These are phyloP conservation scores for Colletotrichum graminicola DNA, from an alignment of 2,329 filamentous ascomycete genomes.

Conservation along the genomic window DNA sequence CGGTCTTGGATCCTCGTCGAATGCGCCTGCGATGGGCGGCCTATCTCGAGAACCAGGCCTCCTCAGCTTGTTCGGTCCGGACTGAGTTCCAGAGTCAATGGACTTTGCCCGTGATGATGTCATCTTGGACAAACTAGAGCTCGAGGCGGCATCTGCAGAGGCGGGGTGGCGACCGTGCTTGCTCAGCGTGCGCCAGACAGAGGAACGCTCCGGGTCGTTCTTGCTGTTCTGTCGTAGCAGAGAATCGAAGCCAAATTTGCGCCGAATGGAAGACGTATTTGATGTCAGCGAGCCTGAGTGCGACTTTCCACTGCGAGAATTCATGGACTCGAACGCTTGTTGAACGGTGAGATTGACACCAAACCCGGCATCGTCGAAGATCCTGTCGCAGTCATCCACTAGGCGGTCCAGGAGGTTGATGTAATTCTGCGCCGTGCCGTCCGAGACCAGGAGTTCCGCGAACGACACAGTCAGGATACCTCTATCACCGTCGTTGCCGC, in stretches of 20 bases:
- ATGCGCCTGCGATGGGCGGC: slow-evolving; percentile 71
- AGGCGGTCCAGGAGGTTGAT: slow-evolving; percentile 90
- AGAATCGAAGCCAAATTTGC: slow-evolving; percentile 84
- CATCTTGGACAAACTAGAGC: slow-evolving; percentile 74
- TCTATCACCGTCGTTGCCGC: slow-evolving; percentile 89
- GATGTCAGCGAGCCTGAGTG: slow-evolving; percentile 83
- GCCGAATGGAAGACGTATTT: slow-evolving; percentile 86
- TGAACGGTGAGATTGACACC: slow-evolving; percentile 47
- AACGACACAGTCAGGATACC: slow-evolving; percentile 91
- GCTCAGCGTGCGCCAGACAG: slow-evolving; percentile 89
- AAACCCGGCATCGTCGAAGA: slow-evolving; percentile 77
- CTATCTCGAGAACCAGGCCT: slow-evolving; percentile 70
- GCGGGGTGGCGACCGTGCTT: slow-evolving; percentile 76
- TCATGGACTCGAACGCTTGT: slow-evolving; percentile 69
- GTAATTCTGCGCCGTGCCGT: slow-evolving; percentile 82
- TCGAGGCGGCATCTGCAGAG: slow-evolving; percentile 70
- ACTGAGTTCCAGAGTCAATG: slow-evolving; percentile 73
- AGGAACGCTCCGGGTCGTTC: slow-evolving; percentile 76
- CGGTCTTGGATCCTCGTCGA: slow-evolving; percentile 69
- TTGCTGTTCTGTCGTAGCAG: slow-evolving; percentile 85
- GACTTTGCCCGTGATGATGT: slow-evolving; percentile 78
- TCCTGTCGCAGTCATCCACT: slow-evolving; percentile 87
- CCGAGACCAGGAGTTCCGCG: slow-evolving; percentile 84
- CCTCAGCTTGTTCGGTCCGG: slow-evolving; percentile 62
- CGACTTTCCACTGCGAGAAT: slow-evolving; percentile 70